Conservation (phyloP, 2,329 filamentous ascomycete genomes). For the Pseudopyricularia javanii region DNA sequence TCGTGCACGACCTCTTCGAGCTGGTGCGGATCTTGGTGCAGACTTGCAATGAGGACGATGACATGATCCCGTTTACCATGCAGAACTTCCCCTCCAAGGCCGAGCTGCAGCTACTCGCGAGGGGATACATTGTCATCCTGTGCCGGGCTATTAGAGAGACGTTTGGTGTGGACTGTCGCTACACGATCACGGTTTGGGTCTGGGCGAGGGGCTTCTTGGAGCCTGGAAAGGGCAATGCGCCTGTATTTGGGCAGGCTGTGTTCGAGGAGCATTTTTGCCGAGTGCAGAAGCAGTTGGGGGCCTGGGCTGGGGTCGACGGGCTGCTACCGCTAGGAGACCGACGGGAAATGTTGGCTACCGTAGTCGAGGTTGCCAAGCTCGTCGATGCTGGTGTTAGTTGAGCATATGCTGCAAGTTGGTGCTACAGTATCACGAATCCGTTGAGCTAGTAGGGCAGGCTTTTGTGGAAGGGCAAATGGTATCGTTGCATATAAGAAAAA, state of each 20-base stretch:
- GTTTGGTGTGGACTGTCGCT: constrained; percentile 12
- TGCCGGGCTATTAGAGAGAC: constrained; percentile 6
- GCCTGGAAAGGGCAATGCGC: constrained; percentile 3
- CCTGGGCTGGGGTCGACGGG: constrained; percentile 12
- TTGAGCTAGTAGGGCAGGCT: no score
- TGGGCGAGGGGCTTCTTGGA: constrained; percentile 7
- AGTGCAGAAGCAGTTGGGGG: constrained; percentile 12
- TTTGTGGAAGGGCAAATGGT: no score
- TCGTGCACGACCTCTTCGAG: constrained; percentile 13
- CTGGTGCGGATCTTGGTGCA: constrained; percentile 10
- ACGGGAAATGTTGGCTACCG: neutral
- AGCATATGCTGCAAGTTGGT: no score
- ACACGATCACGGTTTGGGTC: constrained; percentile 9
- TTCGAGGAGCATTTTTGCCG: constrained; percentile 11
- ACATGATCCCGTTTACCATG: constrained; percentile 4
- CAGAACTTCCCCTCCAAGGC: constrained; percentile 5
- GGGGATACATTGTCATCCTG: constrained; percentile 11
- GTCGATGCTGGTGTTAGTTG: neutral
- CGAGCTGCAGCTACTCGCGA: constrained; percentile 10
- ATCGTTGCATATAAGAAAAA: neutral
- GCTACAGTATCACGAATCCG: no score
- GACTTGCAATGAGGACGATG: constrained; percentile 5
- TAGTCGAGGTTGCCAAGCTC: neutral
- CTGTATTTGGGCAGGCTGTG: constrained; percentile 5
- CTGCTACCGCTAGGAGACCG: neutral